Evolutionary conservation across 176 grass and related monocot genomes (phyloP).

Genomic region (Carex pumila): DNA sequence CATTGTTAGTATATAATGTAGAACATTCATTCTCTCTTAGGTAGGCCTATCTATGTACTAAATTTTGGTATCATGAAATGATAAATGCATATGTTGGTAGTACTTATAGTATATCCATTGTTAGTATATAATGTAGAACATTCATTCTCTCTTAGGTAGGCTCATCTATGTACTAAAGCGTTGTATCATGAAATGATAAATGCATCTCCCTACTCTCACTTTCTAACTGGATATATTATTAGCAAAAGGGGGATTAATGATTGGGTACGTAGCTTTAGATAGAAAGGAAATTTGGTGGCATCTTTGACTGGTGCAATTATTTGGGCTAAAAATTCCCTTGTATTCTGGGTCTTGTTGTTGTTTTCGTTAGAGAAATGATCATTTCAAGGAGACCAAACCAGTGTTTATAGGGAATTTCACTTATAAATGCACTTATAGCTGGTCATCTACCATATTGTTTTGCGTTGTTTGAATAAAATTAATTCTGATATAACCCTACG

Average conservation of each 20-base stretch:
- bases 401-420: conserved; percentile 24
- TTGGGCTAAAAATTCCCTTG: conserved; percentile 20
- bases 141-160: background rate
- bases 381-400: conserved; percentile 20
- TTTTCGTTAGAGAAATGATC: conserved; percentile 9
- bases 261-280: conserved; percentile 10
- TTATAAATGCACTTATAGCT: conserved; percentile 19
- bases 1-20: background rate
- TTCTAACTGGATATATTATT: conserved; percentile 6
- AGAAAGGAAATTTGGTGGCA: conserved; percentile 17
- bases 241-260: conserved; percentile 16
- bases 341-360: conserved; percentile 28
- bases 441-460: conserved; percentile 9
- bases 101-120: background rate
- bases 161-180: conserved; percentile 1
- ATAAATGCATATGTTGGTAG: background rate
- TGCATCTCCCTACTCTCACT: conserved; percentile 11
- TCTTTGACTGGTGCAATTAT: conserved; percentile 24
- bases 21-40: background rate
- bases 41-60: background rate
- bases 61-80: conserved; percentile 5
- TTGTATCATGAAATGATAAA: conserved; percentile 10
- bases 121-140: background rate
- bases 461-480: background rate
- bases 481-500: background rate